These are phyloP conservation scores for Fragilaria radians DNA, from an alignment of 108 stramenopile genomes.

Conservation along the genomic window DNA sequence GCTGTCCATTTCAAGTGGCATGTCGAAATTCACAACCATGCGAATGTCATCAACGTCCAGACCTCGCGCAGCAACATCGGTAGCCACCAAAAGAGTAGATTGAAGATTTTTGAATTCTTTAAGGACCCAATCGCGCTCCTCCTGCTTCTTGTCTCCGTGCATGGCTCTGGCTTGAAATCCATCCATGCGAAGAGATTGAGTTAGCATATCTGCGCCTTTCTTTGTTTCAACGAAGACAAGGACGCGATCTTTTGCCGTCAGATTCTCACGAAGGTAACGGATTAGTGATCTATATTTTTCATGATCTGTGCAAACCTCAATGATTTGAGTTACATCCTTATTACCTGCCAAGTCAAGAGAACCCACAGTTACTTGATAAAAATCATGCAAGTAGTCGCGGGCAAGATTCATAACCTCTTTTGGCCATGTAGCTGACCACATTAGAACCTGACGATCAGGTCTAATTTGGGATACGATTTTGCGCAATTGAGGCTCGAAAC, in stretches of 20 bases:
- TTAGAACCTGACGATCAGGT: slow-evolving; percentile 97
- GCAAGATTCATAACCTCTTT: slow-evolving; percentile 93
- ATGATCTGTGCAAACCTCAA: slow-evolving; percentile 86
- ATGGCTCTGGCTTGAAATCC: slow-evolving; percentile 91
- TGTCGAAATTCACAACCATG: slow-evolving; percentile 89
- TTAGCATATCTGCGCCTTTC: slow-evolving; percentile 94
- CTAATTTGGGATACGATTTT: slow-evolving; percentile 94
- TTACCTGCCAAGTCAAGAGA: slow-evolving; percentile 96
- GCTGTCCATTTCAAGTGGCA: slow-evolving; percentile 61
- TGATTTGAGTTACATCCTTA: slow-evolving; percentile 95
- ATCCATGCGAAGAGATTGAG: slow-evolving; percentile 78
- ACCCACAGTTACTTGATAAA: slow-evolving; percentile 95
- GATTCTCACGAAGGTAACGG: slow-evolving; percentile 66
- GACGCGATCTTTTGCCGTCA: slow-evolving; percentile 77
- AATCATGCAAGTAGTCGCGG: slow-evolving; percentile 88
- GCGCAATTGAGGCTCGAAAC: slow-evolving; percentile 94
- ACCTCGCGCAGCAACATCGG: slow-evolving; percentile 99
- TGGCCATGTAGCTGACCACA: slow-evolving; percentile 99
- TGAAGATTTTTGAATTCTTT: slow-evolving; percentile 90
- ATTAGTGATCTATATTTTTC: slow-evolving; percentile 90
- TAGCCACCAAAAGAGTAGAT: slow-evolving; percentile 89
- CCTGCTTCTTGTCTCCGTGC: slow-evolving; percentile 98
- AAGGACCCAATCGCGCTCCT: slow-evolving; percentile 96
- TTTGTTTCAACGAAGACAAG: slow-evolving; percentile 98
- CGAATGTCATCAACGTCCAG: slow-evolving; percentile 91